phyloP scores from a whole-genome alignment of 2,329 filamentous ascomycete species.

The Botrytis paeoniae region DNA sequence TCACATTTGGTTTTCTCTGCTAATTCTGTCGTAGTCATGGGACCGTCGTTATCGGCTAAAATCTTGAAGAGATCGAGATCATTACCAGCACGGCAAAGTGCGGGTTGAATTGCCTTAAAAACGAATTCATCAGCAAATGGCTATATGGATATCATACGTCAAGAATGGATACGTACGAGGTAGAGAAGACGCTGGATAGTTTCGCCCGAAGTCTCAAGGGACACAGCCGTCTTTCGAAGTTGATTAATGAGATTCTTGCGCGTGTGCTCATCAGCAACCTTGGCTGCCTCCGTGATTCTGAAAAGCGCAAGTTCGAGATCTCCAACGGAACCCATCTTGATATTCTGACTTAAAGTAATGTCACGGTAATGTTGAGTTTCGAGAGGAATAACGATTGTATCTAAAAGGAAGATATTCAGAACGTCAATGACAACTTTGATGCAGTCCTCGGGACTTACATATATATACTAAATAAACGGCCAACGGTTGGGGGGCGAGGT shows the following conservation, averaged over 20 bases:
- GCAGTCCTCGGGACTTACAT: background rate
- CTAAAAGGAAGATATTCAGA: background rate
- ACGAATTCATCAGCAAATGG: background rate
- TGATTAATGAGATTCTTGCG: background rate
- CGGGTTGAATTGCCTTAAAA: background rate
- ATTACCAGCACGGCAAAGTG: conserved; percentile 2
- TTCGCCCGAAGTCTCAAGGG: background rate
- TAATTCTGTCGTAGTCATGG: background rate
- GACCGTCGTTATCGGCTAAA: background rate
- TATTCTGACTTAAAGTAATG: background rate
- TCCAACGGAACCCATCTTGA: background rate
- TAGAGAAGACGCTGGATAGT: background rate
- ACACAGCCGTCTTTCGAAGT: background rate
- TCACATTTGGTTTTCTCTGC: background rate
- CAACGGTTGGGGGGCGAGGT: background rate
- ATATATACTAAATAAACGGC: background rate
- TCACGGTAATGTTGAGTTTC: background rate
- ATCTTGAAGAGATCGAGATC: background rate
- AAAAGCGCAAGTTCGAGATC: background rate
- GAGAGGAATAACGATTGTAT: background rate
- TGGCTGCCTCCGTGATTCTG: background rate
- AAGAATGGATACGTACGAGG: background rate
- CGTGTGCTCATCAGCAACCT: background rate
- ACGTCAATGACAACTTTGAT: too few species aligned
- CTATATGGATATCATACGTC: background rate